These are phyloP conservation scores for Diaporthe capsici DNA, from an alignment of 2,329 filamentous ascomycete species.

Conservation along the genomic window DNA sequence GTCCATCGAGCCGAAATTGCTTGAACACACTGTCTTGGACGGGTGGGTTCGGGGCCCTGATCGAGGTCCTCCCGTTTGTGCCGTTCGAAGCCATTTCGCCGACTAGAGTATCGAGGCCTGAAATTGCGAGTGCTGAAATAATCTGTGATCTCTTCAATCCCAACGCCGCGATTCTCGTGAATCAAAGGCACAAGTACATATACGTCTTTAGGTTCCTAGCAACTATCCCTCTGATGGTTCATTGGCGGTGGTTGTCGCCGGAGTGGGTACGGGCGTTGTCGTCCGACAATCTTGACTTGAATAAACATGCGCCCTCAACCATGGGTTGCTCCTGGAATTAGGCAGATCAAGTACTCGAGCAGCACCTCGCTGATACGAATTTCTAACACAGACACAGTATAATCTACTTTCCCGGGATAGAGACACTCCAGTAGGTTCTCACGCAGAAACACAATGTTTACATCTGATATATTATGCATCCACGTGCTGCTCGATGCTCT, in stretches of 20 bases:
- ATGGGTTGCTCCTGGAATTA: neutral
- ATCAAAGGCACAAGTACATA: neutral
- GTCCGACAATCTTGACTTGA: neutral
- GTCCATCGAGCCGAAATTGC: slow-evolving; percentile 22
- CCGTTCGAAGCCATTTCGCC: neutral
- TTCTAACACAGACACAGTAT: neutral
- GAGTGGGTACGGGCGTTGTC: neutral
- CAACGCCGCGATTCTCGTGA: neutral
- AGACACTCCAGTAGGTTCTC: neutral
- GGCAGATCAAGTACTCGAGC: neutral
- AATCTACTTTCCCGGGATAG: neutral
- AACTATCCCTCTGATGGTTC: neutral
- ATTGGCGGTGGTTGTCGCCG: neutral
- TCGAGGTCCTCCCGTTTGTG: slow-evolving; percentile 26
- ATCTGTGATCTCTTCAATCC: neutral
- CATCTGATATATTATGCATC: neutral
- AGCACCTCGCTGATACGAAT: neutral
- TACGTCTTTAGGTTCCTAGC: neutral
- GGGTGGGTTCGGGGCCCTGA: slow-evolving; percentile 40
- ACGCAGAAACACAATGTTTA: neutral
- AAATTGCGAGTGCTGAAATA: neutral
- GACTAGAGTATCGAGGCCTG: neutral
- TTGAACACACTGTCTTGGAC: slow-evolving; percentile 42
- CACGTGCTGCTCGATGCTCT: neutral
- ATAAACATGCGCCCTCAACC: neutral